phyloP scores from a whole-genome alignment of 2,329 filamentous ascomycete genomes.

The Rutstroemia sp. region DNA sequence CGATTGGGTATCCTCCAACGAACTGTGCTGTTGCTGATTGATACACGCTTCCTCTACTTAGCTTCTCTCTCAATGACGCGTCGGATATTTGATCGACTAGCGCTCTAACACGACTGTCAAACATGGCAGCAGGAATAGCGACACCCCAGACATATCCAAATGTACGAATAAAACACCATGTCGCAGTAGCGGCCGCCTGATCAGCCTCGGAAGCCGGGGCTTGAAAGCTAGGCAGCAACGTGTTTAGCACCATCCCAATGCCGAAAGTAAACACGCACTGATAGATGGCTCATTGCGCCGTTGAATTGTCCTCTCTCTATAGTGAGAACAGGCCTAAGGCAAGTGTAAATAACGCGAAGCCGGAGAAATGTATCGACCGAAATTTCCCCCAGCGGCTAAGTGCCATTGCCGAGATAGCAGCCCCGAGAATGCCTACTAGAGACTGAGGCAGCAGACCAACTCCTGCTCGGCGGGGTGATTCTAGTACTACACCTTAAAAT shows the following conservation, averaged over 20 bases:
- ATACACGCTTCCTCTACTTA: not conserved
- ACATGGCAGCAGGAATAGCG: constrained; percentile 28
- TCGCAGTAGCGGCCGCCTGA: constrained; percentile 15
- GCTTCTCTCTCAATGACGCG: not conserved
- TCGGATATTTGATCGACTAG: not conserved
- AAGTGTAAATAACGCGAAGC: constrained; percentile 24
- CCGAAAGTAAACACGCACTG: constrained; percentile 36
- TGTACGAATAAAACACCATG: constrained; percentile 36
- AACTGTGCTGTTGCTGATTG: not conserved
- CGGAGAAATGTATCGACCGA: constrained; percentile 32
- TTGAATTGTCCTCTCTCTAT: constrained; percentile 32
- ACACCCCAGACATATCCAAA: constrained; percentile 42
- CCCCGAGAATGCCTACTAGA: constrained; percentile 52
- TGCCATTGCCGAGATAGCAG: constrained; percentile 42
- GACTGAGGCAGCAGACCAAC: constrained; percentile 49
- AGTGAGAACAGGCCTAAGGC: constrained; percentile 34
- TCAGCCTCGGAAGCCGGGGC: constrained; percentile 34
- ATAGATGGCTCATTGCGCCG: constrained; percentile 35
- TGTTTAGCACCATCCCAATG: constrained; percentile 35
- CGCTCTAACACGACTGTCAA: constrained; percentile 1
- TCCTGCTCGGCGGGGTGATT: constrained; percentile 42
- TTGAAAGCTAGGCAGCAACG: constrained; percentile 37
- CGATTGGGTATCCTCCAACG: not conserved
- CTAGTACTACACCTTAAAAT: constrained; percentile 41
- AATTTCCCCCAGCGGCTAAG: constrained; percentile 32